Evolutionary conservation across 108 stramenopile genomes (phyloP).

Genomic region (Cyclotella distinguenda): DNA sequence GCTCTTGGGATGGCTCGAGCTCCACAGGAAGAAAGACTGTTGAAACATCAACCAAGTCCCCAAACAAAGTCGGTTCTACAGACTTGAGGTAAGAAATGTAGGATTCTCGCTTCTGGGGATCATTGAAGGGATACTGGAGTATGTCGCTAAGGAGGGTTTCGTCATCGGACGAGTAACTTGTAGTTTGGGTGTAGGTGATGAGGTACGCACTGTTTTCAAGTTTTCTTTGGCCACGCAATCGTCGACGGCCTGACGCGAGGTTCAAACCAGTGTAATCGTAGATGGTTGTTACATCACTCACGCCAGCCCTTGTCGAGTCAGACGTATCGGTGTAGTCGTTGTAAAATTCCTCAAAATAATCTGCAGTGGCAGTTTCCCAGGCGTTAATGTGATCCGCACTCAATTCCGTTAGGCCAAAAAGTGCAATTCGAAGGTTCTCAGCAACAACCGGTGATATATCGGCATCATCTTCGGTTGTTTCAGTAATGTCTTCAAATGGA

Average conservation of each 20-base stretch:
- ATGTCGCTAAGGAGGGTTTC: constrained; percentile 15
- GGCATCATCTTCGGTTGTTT: too few relatives aligned
- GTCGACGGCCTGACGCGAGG: constrained; percentile 7
- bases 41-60: constrained; percentile 15
- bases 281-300: constrained; percentile 12
- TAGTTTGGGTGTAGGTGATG: constrained; percentile 37
- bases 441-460: constrained; percentile 7
- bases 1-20: too few relatives aligned
- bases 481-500: constrained; percentile 9
- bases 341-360: constrained; percentile 20
- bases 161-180: constrained; percentile 14
- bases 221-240: constrained; percentile 3
- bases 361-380: constrained; percentile 21
- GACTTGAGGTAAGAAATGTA: constrained; percentile 30
- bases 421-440: constrained; percentile 40
- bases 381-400: constrained; percentile 17
- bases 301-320: constrained; percentile 1
- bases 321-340: neutral
- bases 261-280: constrained; percentile 28
- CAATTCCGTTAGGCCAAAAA: constrained; percentile 26
- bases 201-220: constrained; percentile 13
- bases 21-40: constrained; percentile 24
- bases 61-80: constrained; percentile 13
- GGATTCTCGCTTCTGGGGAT: constrained; percentile 2
- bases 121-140: constrained; percentile 32